phyloP scores from a whole-genome alignment of 2,329 filamentous ascomycete species.

The Dryadomyces quercivorus region DNA sequence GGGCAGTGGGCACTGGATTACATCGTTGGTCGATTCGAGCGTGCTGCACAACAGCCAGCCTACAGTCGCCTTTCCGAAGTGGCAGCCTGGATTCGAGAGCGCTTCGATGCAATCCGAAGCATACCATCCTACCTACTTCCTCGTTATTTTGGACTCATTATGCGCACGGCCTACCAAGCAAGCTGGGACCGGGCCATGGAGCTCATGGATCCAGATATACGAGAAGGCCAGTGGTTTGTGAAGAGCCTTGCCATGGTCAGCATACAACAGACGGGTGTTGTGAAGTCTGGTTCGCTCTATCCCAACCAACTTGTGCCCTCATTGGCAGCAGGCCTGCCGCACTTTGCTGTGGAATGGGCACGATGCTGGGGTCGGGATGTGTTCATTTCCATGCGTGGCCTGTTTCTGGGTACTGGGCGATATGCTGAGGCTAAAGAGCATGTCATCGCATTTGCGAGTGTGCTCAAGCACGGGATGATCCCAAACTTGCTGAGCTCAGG shows the following conservation, averaged over 20 bases:
- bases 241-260: constrained; percentile 85
- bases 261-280: constrained; percentile 77
- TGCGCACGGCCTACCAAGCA: constrained; percentile 79
- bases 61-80: constrained; percentile 53
- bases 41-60: constrained; percentile 49
- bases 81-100: constrained; percentile 66
- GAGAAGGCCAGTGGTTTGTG: constrained; percentile 75
- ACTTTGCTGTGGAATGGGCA: constrained; percentile 90
- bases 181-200: constrained; percentile 67
- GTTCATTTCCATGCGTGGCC: constrained; percentile 85
- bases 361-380: constrained; percentile 96
- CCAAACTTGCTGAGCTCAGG: constrained; percentile 86
- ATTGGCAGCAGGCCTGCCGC: constrained; percentile 82
- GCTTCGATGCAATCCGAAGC: constrained; percentile 73
- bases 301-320: constrained; percentile 75
- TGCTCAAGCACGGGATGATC: constrained; percentile 97
- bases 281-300: constrained; percentile 84
- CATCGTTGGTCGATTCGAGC: constrained; percentile 64
- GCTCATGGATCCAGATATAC: constrained; percentile 66
- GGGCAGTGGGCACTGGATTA: constrained; percentile 92
- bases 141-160: constrained; percentile 80
- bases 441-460: constrained; percentile 86
- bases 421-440: constrained; percentile 86
- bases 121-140: constrained; percentile 85
- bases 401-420: constrained; percentile 83